A percentile compares a stretch with the other conserved stretches of the same genome.
These are phyloP conservation scores for Vigna hirtella DNA, from an alignment of 306 rosid species.

Conservation along the genomic window DNA sequence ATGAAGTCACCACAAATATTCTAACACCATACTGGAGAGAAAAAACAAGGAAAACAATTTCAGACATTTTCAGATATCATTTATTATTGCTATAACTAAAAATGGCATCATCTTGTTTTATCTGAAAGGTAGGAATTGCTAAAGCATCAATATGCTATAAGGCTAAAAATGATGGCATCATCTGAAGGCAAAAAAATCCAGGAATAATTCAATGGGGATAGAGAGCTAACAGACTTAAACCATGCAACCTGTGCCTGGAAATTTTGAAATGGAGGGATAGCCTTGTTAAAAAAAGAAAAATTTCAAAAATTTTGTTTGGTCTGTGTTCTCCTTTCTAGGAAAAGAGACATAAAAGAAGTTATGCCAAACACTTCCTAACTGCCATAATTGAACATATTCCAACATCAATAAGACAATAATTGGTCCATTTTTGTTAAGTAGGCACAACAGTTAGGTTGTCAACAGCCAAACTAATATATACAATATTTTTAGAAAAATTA, in stretches of 20 bases:
- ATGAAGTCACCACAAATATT: conserved; percentile 84
- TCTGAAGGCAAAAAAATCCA: background rate
- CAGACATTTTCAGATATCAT: conserved; percentile 30
- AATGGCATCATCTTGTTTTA: conserved; percentile 21
- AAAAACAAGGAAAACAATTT: conserved; percentile 19
- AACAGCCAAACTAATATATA: conserved; percentile 8
- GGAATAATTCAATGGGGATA: conserved; percentile 18
- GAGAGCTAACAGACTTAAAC: conserved; percentile 2
- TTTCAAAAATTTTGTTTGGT: background rate
- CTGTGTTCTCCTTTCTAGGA: background rate
- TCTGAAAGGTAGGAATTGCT: too few species aligned
- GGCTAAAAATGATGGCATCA: conserved; percentile 1
- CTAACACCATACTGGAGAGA: conserved; percentile 69
- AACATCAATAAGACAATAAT: background rate
- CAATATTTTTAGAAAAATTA: background rate
- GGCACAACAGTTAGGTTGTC: background rate
- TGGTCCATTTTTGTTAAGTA: conserved; percentile 8
- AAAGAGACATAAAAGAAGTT: background rate
- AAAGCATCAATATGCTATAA: too few species aligned
- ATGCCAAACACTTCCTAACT: background rate
- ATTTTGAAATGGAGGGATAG: too few species aligned
- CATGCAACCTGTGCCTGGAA: conserved; percentile 19
- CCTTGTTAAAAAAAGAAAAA: background rate
- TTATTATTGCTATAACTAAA: conserved; percentile 14
- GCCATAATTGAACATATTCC: conserved; percentile 6